Percentiles rank a stretch among this genome's conserved stretches.
Evolutionary conservation across 441 rosid genomes (phyloP).

Genomic region (Eutrema salsugineum): DNA sequence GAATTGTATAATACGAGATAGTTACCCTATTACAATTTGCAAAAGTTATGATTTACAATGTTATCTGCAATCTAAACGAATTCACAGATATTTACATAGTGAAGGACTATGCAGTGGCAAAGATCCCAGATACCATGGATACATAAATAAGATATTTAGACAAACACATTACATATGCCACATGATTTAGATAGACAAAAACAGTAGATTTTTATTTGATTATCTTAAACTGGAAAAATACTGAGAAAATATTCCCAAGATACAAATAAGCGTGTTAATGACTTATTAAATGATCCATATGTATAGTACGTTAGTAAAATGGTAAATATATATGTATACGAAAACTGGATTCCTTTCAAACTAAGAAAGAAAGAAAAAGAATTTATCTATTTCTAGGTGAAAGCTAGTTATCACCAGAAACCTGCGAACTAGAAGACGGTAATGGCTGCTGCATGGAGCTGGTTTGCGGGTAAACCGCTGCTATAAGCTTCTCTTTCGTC

Average conservation of each 20-base stretch:
- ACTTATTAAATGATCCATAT: not conserved
- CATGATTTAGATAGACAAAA: not conserved
- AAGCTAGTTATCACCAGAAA: conserved; percentile 16
- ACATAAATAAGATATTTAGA: not conserved
- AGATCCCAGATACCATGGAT: not conserved
- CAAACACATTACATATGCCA: not conserved
- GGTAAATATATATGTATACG: not conserved
- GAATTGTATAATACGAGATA: not conserved
- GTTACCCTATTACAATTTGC: not conserved
- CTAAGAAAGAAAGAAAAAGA: conserved; percentile 12
- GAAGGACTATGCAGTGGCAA: not conserved
- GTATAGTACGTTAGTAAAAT: not conserved
- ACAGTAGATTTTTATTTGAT: not conserved
- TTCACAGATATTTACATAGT: not conserved
- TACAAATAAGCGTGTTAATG: not conserved
- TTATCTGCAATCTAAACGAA: not conserved
- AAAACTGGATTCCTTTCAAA: conserved; percentile 18
- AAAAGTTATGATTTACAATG: not conserved
- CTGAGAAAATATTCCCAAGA: not conserved
- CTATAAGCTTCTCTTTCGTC: conserved; percentile 76
- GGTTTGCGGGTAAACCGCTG: conserved; percentile 46
- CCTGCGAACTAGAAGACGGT: conserved; percentile 47
- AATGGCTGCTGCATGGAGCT: conserved; percentile 42
- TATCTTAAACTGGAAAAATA: not conserved
- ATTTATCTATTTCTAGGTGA: conserved; percentile 16